These are phyloP conservation scores for Termitomyces sp. DNA, from an alignment of 768 basidiomycete species.

Conservation along the genomic window DNA sequence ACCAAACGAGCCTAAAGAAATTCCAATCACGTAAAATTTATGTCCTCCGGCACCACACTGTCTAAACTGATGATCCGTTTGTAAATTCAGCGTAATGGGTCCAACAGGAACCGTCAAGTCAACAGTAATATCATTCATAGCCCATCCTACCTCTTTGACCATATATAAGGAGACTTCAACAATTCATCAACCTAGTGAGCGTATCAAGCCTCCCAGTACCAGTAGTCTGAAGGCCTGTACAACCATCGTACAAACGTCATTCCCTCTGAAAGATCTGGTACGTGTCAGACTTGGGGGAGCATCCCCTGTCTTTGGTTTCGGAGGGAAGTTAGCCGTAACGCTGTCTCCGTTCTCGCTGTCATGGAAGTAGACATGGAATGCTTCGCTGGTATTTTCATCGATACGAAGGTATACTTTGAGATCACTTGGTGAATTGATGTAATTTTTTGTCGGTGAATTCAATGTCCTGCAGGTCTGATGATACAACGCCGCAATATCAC, in stretches of 20 bases:
- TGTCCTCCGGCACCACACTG: not conserved
- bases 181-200: not conserved
- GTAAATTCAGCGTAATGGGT: not conserved
- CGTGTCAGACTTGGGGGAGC: slow-evolving; percentile 26
- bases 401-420: not conserved
- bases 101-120: not conserved
- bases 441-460: not conserved
- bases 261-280: not conserved
- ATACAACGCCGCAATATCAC: not conserved
- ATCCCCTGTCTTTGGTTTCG: slow-evolving; percentile 30
- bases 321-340: slow-evolving; percentile 31
- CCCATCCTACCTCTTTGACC: not conserved
- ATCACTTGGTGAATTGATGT: not conserved
- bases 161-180: not conserved
- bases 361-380: slow-evolving; percentile 18
- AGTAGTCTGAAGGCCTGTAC: not conserved
- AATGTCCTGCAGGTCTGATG: not conserved
- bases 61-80: not conserved
- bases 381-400: not conserved
- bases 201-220: not conserved
- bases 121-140: not conserved
- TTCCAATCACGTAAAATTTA: not conserved
- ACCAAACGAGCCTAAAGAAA: not conserved
- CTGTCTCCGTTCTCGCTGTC: slow-evolving; percentile 33
- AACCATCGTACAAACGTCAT: not conserved